A percentile compares a stretch with the other conserved stretches of the same genome.
These are phyloP conservation scores for Akanthomyces dipterigenus DNA, from an alignment of 2,329 filamentous ascomycete species.

Conservation along the genomic window DNA sequence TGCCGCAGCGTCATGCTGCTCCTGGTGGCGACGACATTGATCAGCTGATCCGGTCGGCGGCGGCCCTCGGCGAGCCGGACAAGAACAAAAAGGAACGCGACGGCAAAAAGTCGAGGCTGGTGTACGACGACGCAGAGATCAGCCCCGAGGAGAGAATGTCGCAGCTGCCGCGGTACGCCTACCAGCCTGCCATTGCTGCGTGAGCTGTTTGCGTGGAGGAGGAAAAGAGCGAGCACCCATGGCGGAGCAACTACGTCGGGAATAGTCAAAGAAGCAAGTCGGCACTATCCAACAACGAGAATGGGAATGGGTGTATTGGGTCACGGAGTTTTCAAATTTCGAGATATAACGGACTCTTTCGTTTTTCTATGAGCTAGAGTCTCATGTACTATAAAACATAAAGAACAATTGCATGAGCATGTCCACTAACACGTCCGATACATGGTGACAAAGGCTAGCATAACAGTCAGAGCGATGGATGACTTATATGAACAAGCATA, in stretches of 20 bases:
- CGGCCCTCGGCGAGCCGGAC: conserved; percentile 36
- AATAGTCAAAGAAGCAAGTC: not conserved
- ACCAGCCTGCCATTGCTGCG: conserved; percentile 25
- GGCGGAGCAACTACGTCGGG: not conserved
- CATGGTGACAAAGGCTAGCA: not conserved
- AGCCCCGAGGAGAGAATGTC: conserved; percentile 92
- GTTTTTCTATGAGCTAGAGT: not conserved
- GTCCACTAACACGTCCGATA: no score
- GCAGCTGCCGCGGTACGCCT: conserved; percentile 67
- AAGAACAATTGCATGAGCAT: not conserved
- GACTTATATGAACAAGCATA: conserved; percentile 1
- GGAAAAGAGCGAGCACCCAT: no score
- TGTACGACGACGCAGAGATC: conserved; percentile 73
- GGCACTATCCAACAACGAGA: not conserved
- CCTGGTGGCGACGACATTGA: conserved; percentile 53
- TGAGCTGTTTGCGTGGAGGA: not conserved
- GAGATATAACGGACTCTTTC: not conserved
- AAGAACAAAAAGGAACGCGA: conserved; percentile 64
- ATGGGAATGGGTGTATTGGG: not conserved
- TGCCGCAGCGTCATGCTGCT: conserved; percentile 23
- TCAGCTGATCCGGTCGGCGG: conserved; percentile 55
- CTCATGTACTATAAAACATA: not conserved
- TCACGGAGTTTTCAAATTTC: conserved; percentile 7
- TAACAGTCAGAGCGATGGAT: not conserved
- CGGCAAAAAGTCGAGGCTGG: conserved; percentile 62